Percentiles rank a stretch among this genome's conserved stretches.
Conservation (phyloP, 495 filamentous ascomycete species). For the Penicillium samsonianum region DNA sequence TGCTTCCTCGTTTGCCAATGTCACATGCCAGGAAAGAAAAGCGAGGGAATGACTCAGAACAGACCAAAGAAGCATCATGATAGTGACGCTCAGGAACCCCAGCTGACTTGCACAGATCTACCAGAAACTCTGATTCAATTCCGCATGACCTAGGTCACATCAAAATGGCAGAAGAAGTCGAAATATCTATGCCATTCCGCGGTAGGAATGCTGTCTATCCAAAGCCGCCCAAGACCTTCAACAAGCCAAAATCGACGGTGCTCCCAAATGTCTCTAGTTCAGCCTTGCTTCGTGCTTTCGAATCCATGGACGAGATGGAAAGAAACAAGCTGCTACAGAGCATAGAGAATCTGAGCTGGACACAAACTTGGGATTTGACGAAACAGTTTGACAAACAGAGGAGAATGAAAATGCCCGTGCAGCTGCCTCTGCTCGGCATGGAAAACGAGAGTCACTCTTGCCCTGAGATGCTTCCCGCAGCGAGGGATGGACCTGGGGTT, state of each 20-base stretch:
- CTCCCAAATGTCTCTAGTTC: background rate
- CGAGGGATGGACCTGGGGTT: conserved; percentile 4
- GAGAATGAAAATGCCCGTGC: background rate
- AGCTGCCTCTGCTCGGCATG: background rate
- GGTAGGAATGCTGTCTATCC: background rate
- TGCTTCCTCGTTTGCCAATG: background rate
- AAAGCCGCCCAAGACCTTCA: background rate
- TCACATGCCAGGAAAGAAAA: background rate
- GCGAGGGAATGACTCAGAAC: background rate
- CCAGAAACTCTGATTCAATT: background rate
- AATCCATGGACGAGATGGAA: background rate
- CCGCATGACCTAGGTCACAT: background rate
- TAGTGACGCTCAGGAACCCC: background rate
- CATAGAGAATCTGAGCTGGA: conserved; percentile 1
- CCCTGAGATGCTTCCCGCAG: conserved; percentile 5
- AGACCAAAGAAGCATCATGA: background rate
- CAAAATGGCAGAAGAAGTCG: background rate
- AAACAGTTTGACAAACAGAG: background rate
- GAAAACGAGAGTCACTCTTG: conserved; percentile 6
- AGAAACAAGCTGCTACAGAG: background rate
- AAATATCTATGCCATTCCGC: background rate
- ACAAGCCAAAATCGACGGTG: background rate
- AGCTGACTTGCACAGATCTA: background rate
- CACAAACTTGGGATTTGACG: background rate
- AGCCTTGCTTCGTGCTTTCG: background rate